Conservation (phyloP, 345 rosid genomes). For the Jatropha curcas region DNA sequence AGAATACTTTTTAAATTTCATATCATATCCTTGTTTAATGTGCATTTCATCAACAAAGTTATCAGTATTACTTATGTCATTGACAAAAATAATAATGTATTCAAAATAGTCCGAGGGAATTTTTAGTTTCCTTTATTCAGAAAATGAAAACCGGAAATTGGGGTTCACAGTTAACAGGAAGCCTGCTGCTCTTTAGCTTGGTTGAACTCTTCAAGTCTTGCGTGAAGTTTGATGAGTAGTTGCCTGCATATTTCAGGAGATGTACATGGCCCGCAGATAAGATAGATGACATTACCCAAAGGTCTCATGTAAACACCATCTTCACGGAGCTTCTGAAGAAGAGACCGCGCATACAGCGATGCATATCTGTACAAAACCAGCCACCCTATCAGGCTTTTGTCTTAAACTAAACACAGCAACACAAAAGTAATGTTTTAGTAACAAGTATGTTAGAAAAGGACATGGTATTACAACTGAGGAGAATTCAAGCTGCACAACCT, state of each 20-base stretch:
- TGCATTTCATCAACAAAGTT: no score
- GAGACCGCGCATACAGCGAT: constrained; percentile 61
- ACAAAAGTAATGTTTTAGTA: background rate
- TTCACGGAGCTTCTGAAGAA: constrained; percentile 63
- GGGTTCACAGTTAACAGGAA: background rate
- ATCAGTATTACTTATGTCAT: no score
- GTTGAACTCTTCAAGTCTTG: constrained; percentile 42
- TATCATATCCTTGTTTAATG: no score
- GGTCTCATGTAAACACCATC: constrained; percentile 83
- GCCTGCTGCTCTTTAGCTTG: constrained; percentile 2
- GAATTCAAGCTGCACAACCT: background rate
- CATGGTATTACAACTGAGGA: background rate
- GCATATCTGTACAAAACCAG: constrained; percentile 53
- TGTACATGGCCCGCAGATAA: constrained; percentile 89
- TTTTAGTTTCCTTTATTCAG: background rate
- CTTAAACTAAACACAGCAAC: background rate
- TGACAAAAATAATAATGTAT: no score
- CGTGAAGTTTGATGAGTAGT: constrained; percentile 56
- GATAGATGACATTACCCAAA: constrained; percentile 82
- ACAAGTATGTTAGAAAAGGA: background rate
- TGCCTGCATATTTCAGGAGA: constrained; percentile 59
- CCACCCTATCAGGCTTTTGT: background rate
- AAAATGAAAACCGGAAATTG: background rate
- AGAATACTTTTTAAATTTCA: no score
- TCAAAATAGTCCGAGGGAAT: background rate